Conservation (phyloP, 2,329 filamentous ascomycete genomes). For the Ascochyta viciae-villosae region DNA sequence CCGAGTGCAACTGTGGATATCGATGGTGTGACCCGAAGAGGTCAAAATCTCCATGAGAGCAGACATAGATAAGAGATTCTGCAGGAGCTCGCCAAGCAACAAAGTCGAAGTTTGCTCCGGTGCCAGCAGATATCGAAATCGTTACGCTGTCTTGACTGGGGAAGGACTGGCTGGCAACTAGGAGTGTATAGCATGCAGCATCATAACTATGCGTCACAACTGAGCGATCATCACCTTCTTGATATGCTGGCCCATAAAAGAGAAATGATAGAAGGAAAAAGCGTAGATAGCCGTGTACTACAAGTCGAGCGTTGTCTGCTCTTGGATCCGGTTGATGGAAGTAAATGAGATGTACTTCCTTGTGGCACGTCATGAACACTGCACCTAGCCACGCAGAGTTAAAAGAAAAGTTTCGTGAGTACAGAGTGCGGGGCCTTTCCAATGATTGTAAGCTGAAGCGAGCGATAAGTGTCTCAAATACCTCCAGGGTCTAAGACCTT, state of each 20-base stretch:
- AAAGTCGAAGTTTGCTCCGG: too few species aligned
- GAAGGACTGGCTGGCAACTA: too few species aligned
- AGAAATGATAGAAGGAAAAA: neutral
- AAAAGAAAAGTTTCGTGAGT: neutral
- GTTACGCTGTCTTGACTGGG: too few species aligned
- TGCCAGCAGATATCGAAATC: too few species aligned
- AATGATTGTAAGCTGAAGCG: neutral
- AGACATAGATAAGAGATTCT: too few species aligned
- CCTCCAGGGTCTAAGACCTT: neutral
- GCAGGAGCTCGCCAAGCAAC: too few species aligned
- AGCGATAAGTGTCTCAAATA: neutral
- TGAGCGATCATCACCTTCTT: neutral
- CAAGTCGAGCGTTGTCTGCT: neutral
- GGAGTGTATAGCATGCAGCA: too few species aligned
- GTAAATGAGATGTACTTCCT: slow-evolving; percentile 2
- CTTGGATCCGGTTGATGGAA: neutral
- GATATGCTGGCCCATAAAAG: neutral
- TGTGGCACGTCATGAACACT: neutral
- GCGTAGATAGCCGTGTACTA: neutral
- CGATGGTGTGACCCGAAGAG: neutral
- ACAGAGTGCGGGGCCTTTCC: neutral
- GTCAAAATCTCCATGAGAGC: neutral
- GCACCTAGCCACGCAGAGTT: neutral
- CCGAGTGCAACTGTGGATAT: neutral
- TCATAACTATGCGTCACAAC: too few species aligned